Evolutionary conservation across 1,284 basidiomycete genomes (phyloP), one percentile per base, ranked within the genome.

Genomic region (Albatrellus sp.): DNA sequence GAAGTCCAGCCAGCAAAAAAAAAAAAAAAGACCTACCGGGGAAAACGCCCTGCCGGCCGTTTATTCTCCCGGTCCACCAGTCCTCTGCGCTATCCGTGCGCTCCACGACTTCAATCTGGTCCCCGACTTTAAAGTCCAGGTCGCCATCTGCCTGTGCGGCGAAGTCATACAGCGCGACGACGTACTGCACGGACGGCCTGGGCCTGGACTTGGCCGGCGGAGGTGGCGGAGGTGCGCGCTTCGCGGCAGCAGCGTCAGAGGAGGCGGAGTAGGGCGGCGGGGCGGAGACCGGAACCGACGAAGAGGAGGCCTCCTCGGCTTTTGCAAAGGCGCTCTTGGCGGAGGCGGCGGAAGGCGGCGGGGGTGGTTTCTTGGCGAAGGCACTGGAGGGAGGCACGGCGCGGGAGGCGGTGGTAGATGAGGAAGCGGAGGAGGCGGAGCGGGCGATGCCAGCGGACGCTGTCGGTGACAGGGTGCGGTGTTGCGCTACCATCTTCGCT

Each of bases 121-220:
- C 94, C n/a, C 96, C 96, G 1, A 79, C 77, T 47, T 69, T 77
- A 69, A 99, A 99, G 1, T 80, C 84, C 44, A 99, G 67, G 62
- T 99, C 94, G 0, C 96, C 96, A 1, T 89, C 90, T 28, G 91
- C 88, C 79, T 94, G 61, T 38, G 94, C 91, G 30, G 75, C 75
- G 60, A 96, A 99, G 62, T 99, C 94, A 60, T 97, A 99, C 56
- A 98, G 62, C 20, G 96, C 94, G 3, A 90, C 84, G 30, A 94
- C 93, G 56, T 90, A 92, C 58, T 81, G 74, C 38, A 69, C 66
- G 40, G 71, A 73, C 5, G 71, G 62, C 51, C 79, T 78, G 0
- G 85, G 83, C 60, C 91, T 92, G 7, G 87, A 76, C 60, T 78
- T 81, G 46, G 75, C 68, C 13, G 90, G 84, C 40, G 91, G 73